phyloP scores from a whole-genome alignment of 2,329 filamentous ascomycete species.

The Alternaria tenuissima region DNA sequence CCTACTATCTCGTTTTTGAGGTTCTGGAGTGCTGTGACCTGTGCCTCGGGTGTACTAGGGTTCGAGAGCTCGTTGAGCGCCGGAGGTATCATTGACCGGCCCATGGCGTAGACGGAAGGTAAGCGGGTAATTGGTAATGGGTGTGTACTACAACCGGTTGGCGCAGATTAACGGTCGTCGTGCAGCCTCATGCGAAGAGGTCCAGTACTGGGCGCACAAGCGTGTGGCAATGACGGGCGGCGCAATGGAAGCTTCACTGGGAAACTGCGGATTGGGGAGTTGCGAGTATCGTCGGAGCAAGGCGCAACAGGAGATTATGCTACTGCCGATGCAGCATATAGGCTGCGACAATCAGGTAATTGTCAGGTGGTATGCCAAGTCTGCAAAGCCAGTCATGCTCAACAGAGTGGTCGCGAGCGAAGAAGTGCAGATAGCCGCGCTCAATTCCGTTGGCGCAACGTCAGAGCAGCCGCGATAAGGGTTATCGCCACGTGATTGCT shows the following conservation, averaged over 20 bases:
- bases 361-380: neutral
- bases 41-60: slow-evolving; percentile 49
- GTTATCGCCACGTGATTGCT: slow-evolving; percentile 26
- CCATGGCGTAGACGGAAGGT: slow-evolving; percentile 36
- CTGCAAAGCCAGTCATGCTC: neutral
- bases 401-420: slow-evolving; percentile 4
- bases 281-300: slow-evolving; percentile 22
- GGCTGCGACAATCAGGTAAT: neutral
- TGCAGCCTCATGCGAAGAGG: slow-evolving; percentile 12
- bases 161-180: slow-evolving; percentile 15
- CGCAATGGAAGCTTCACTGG: slow-evolving; percentile 6
- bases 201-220: slow-evolving; percentile 10
- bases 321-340: slow-evolving; percentile 12
- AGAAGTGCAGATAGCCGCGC: slow-evolving; percentile 11
- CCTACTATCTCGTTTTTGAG: slow-evolving; percentile 92
- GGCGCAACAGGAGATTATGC: slow-evolving; percentile 17
- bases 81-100: slow-evolving; percentile 45
- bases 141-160: slow-evolving; percentile 18
- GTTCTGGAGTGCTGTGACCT: slow-evolving; percentile 67
- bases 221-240: slow-evolving; percentile 9
- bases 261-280: slow-evolving; percentile 5
- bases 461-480: slow-evolving; percentile 11
- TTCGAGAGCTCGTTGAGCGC: slow-evolving; percentile 51
- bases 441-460: slow-evolving; percentile 12
- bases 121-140: slow-evolving; percentile 14